A percentile compares a stretch with the other conserved stretches of the same genome.
These are phyloP conservation scores for Inonotus obliquus DNA, from an alignment of 1,284 basidiomycete species.

Conservation along the genomic window DNA sequence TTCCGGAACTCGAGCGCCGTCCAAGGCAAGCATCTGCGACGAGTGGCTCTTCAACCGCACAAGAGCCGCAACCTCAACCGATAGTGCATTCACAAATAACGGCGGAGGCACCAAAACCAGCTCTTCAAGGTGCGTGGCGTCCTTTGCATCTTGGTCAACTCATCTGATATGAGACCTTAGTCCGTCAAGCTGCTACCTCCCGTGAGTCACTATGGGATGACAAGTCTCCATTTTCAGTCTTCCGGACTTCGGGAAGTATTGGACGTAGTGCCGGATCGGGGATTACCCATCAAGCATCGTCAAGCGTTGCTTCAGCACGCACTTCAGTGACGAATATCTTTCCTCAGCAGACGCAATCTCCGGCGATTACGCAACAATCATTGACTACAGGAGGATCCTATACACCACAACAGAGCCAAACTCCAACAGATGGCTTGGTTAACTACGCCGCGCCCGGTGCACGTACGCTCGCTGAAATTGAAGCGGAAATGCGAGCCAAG, in stretches of 20 bases:
- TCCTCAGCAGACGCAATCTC: constrained; percentile 11
- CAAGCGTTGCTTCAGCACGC: constrained; percentile 3
- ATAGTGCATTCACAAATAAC: not conserved
- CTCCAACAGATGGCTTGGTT: constrained; percentile 5
- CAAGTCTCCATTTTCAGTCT: constrained; percentile 66
- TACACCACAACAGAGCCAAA: constrained; percentile 1
- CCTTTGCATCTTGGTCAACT: not conserved
- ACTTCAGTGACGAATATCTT: not conserved
- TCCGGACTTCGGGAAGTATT: constrained; percentile 32
- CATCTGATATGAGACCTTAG: constrained; percentile 9
- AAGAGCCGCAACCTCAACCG: not conserved
- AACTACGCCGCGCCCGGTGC: constrained; percentile 36
- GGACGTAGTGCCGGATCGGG: constrained; percentile 9
- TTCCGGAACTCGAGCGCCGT: constrained; percentile 31
- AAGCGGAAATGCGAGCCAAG: constrained; percentile 80
- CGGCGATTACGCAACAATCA: constrained; percentile 7
- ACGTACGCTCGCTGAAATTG: constrained; percentile 88
- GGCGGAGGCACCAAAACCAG: constrained; percentile 3
- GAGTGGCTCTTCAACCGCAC: not conserved
- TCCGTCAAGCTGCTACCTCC: constrained; percentile 39
- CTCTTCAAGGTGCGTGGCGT: constrained; percentile 22
- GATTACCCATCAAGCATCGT: constrained; percentile 9
- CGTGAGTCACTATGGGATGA: constrained; percentile 77
- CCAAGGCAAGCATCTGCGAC: not conserved
- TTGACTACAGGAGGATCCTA: not conserved